Percentiles rank a stretch among this genome's conserved stretches.
phyloP scores from a whole-genome alignment of 768 basidiomycete genomes.

The Rhodotorula sphaerocarpa region DNA sequence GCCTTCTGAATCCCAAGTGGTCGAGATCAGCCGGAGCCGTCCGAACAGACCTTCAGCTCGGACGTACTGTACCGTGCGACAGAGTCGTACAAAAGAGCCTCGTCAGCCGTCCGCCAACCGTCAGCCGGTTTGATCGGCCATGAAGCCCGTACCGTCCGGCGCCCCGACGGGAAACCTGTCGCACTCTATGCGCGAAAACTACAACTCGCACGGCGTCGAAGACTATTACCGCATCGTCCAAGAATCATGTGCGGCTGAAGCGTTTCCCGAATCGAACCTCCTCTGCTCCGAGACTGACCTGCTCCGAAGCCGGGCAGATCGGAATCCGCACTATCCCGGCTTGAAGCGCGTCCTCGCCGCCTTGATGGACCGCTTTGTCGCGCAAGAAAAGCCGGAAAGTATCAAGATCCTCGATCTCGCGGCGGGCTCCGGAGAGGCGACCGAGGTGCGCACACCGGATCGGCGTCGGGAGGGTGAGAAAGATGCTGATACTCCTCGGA shows the following conservation, averaged over 20 bases:
- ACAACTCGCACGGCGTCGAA: constrained; percentile 53
- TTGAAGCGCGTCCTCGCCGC: constrained; percentile 52
- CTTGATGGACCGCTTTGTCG: constrained; percentile 44
- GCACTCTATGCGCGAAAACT: constrained; percentile 53
- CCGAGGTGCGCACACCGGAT: constrained; percentile 11
- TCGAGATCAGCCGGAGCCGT: too few relatives aligned
- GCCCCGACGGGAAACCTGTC: constrained; percentile 39
- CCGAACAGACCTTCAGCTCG: too few relatives aligned
- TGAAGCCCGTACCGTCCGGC: too few relatives aligned
- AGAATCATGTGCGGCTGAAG: constrained; percentile 15
- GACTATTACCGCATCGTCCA: constrained; percentile 42
- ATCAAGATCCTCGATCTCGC: constrained; percentile 57
- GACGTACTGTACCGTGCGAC: too few relatives aligned
- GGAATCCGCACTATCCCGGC: constrained; percentile 65
- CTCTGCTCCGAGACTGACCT: neutral
- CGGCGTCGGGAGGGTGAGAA: too few relatives aligned
- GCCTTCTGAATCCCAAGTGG: too few relatives aligned
- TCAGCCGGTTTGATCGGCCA: too few relatives aligned
- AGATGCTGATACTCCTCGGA: too few relatives aligned
- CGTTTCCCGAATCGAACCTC: neutral
- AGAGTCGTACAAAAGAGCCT: too few relatives aligned
- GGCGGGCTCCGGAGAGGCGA: constrained; percentile 44
- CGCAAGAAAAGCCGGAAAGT: constrained; percentile 44
- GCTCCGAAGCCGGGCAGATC: constrained; percentile 41
- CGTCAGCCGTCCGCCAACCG: too few relatives aligned